Evolutionary conservation across 2,329 filamentous ascomycete genomes (phyloP).

Genomic region (Hypoxylon sp.): DNA sequence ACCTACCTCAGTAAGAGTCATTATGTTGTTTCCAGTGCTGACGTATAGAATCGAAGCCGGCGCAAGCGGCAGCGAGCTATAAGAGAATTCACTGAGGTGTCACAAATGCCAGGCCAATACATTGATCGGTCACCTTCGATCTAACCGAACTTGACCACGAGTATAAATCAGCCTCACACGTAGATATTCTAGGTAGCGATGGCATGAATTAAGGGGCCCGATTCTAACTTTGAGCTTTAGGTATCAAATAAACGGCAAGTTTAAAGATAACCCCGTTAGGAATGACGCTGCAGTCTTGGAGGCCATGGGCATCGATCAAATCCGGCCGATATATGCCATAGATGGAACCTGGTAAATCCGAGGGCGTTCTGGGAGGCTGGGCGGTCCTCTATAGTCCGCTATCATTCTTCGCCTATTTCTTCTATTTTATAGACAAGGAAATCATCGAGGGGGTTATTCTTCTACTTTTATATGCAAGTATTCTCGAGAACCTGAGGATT

Average conservation of each 20-base stretch:
- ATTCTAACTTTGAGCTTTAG: too few species aligned
- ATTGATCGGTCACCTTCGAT: background rate
- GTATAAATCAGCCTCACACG: background rate
- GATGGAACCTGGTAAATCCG: conserved; percentile 69
- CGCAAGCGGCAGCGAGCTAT: background rate
- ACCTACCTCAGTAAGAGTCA: background rate
- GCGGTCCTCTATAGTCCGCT: too few species aligned
- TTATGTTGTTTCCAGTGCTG: background rate
- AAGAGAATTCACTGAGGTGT: background rate
- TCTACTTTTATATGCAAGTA: background rate
- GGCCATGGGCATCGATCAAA: conserved; percentile 66
- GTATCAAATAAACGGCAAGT: too few species aligned
- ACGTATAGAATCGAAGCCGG: background rate
- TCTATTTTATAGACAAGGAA: too few species aligned
- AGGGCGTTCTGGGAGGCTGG: conserved; percentile 71
- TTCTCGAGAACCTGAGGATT: background rate
- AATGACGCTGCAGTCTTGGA: too few species aligned
- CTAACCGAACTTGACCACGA: background rate
- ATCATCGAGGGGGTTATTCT: background rate
- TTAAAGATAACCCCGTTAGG: too few species aligned
- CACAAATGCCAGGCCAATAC: background rate
- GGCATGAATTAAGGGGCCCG: background rate
- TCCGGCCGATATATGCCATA: conserved; percentile 68
- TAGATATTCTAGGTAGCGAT: background rate
- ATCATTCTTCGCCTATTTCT: too few species aligned